Conservation (phyloP, 2,329 filamentous ascomycete species). For the Zalaria sp. region DNA sequence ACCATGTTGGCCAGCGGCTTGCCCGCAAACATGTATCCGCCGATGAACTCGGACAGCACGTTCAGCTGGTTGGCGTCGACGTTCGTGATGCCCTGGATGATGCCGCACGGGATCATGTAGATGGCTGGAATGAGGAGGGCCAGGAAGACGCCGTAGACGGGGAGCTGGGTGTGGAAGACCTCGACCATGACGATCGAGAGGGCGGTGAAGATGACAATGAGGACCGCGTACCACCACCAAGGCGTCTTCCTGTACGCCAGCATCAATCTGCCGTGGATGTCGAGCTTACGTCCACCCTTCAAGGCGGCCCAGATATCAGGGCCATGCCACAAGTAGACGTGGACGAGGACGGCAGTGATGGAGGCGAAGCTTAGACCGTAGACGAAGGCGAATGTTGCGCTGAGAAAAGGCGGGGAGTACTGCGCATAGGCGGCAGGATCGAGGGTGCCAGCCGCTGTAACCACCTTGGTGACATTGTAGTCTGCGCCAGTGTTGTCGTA, state of each 20-base stretch:
- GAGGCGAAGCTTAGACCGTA: constrained; percentile 24
- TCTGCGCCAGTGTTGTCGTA: constrained; percentile 72
- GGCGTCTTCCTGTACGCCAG: constrained; percentile 69
- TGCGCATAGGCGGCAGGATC: constrained; percentile 19
- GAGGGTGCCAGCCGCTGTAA: constrained; percentile 36
- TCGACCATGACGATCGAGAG: constrained; percentile 14
- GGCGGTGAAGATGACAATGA: constrained; percentile 12
- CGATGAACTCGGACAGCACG: constrained; percentile 40
- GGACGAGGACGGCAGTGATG: constrained; percentile 21
- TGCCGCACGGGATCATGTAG: constrained; percentile 81
- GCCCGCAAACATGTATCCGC: constrained; percentile 68
- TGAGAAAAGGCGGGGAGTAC: constrained; percentile 26
- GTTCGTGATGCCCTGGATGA: constrained; percentile 75
- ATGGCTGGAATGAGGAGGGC: constrained; percentile 64
- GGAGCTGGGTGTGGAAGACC: constrained; percentile 23
- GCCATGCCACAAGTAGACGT: constrained; percentile 21
- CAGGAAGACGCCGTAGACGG: constrained; percentile 74
- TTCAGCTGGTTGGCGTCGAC: constrained; percentile 15
- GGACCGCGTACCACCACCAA: constrained; percentile 44
- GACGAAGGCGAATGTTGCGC: constrained; percentile 22
- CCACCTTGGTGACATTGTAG: constrained; percentile 69
- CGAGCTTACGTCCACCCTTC: constrained; percentile 12
- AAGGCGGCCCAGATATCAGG: constrained; percentile 18
- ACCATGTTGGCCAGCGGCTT: constrained; percentile 87
- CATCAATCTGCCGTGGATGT: constrained; percentile 64